Percentiles rank a stretch among this genome's conserved stretches.
Conservation (phyloP, 441 rosid species). For the Isatis lusitanica region DNA sequence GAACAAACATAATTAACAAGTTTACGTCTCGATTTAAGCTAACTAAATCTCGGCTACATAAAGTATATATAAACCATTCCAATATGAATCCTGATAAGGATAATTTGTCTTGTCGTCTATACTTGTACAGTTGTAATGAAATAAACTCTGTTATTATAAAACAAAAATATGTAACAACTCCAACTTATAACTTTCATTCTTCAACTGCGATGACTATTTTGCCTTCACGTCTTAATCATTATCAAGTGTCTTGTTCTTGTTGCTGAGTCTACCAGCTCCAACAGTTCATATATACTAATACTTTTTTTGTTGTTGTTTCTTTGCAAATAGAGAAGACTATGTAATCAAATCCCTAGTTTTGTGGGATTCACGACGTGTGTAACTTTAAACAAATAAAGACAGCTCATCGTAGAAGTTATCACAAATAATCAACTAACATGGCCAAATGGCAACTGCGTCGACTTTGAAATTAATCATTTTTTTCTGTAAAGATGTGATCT, state of each 20-base stretch:
- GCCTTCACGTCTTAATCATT: not conserved
- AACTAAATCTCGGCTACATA: not conserved
- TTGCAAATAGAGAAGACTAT: not conserved
- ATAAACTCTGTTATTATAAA: not conserved
- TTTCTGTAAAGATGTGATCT: not conserved
- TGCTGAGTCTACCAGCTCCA: not conserved
- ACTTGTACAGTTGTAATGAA: not conserved
- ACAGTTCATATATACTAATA: not conserved
- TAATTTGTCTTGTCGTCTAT: not conserved
- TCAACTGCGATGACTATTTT: not conserved
- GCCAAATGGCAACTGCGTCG: not conserved
- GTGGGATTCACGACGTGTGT: conserved; percentile 15
- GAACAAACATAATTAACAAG: too few species aligned
- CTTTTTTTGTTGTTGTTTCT: not conserved
- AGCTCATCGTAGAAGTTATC: conserved; percentile 9
- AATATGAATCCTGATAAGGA: not conserved
- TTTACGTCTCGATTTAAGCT: too few species aligned
- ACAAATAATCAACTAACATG: not conserved
- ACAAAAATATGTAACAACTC: not conserved
- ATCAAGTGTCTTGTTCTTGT: not conserved
- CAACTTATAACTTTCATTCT: not conserved
- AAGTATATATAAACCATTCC: not conserved
- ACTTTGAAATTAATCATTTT: not conserved
- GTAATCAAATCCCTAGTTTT: conserved; percentile 7
- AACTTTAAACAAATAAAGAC: not conserved